These are phyloP conservation scores for Epichloe coenophiala DNA, from an alignment of 2,329 filamentous ascomycete genomes.

Conservation along the genomic window DNA sequence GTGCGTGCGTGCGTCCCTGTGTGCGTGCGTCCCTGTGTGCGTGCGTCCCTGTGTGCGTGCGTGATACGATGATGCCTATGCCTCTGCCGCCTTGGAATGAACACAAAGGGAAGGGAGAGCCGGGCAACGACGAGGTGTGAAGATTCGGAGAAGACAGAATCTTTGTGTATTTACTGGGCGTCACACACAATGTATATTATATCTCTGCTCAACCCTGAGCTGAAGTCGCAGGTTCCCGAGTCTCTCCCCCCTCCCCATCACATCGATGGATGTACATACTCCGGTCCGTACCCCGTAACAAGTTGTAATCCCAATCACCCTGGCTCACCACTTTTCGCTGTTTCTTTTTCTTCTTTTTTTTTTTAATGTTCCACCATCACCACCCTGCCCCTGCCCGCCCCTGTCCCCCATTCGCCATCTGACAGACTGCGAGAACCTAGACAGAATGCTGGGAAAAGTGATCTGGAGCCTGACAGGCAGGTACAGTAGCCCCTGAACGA, in stretches of 20 bases:
- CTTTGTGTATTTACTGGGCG: neutral
- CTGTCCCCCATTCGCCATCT: neutral
- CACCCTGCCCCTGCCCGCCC: neutral
- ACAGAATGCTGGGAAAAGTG: no score
- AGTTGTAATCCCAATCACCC: constrained; percentile 1
- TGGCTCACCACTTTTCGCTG: constrained; percentile 1
- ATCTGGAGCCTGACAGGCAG: neutral
- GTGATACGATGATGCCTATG: neutral
- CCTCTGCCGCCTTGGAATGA: neutral
- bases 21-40: no score
- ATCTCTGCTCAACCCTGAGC: constrained; percentile 6
- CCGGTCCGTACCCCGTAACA: neutral
- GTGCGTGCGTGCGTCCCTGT: neutral
- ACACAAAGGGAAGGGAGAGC: constrained; percentile 1
- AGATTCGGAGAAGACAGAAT: constrained; percentile 1
- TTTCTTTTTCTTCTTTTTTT: neutral
- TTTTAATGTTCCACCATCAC: neutral
- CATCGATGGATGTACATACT: constrained; percentile 2
- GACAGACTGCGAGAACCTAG: no score
- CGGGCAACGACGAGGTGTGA: neutral
- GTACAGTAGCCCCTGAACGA: no score
- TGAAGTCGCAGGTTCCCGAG: constrained; percentile 3
- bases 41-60: no score
- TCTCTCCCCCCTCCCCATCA: neutral
- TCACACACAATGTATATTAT: constrained; percentile 9